These are phyloP conservation scores for Barbatosphaeria neglecta DNA, from an alignment of 495 filamentous ascomycete species.

Conservation along the genomic window DNA sequence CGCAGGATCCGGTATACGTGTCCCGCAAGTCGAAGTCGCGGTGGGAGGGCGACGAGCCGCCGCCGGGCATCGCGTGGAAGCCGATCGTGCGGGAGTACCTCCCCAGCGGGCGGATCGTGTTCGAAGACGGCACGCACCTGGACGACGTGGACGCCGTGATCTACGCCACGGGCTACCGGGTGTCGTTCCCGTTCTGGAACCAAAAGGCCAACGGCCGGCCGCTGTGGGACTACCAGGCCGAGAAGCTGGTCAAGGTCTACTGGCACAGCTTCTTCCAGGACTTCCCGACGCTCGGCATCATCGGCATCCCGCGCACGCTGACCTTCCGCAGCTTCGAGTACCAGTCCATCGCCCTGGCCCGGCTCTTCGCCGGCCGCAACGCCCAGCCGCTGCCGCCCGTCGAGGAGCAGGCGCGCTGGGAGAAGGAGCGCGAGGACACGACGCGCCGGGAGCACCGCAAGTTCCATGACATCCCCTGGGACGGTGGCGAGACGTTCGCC, in stretches of 20 bases:
- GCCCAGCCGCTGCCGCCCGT: conserved; percentile 15
- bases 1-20: conserved; percentile 27
- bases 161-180: conserved; percentile 38
- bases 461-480: conserved; percentile 39
- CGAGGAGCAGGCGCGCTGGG: conserved; percentile 28
- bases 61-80: conserved; percentile 33
- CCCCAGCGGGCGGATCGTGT: conserved; percentile 24
- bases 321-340: conserved; percentile 42
- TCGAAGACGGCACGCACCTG: conserved; percentile 27
- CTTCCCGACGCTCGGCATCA: conserved; percentile 27
- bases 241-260: conserved; percentile 21
- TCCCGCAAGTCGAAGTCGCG: conserved; percentile 29
- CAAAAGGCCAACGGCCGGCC: conserved; percentile 19
- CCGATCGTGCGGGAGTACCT: conserved; percentile 26
- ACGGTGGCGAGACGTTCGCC: conserved; percentile 28
- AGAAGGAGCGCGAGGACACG: conserved; percentile 14
- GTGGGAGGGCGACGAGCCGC: conserved; percentile 32
- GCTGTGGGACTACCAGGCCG: conserved; percentile 28
- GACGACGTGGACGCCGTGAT: conserved; percentile 32
- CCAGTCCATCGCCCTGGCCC: conserved; percentile 36
- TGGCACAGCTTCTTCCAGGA: conserved; percentile 34
- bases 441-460: conserved; percentile 15
- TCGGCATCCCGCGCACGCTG: conserved; percentile 31
- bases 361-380: conserved; percentile 28
- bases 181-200: conserved; percentile 41